Percentiles rank a stretch among this genome's conserved stretches.
Evolutionary conservation across 2,329 filamentous ascomycete species (phyloP).

Genomic region (Colletotrichum limetticola): DNA sequence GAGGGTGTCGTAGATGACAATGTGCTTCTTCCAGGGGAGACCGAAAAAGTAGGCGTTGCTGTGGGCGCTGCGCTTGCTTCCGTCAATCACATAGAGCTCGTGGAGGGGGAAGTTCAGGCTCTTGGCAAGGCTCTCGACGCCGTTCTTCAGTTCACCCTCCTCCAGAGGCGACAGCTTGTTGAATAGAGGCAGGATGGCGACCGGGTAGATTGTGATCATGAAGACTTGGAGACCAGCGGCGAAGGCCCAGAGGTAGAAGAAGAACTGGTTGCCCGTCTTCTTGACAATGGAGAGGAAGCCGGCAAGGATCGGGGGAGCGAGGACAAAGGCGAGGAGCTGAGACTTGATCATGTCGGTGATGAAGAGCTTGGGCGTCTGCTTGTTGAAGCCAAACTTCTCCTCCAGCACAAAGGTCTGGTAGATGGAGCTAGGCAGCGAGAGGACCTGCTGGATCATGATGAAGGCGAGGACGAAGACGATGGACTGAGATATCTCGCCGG

Average conservation of each 20-base stretch:
- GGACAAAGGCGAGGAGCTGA: slow-evolving; percentile 80
- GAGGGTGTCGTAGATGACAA: slow-evolving; percentile 98
- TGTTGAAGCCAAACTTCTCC: slow-evolving; percentile 98
- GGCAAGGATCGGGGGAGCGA: slow-evolving; percentile 89
- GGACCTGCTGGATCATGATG: slow-evolving; percentile 80
- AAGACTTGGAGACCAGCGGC: slow-evolving; percentile 89
- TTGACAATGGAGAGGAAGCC: slow-evolving; percentile 95
- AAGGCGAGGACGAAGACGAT: slow-evolving; percentile 93
- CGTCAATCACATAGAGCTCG: slow-evolving; percentile 94
- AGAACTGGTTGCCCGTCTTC: slow-evolving; percentile 93
- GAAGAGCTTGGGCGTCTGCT: slow-evolving; percentile 91
- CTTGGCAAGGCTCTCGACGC: slow-evolving; percentile 85
- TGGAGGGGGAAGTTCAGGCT: slow-evolving; percentile 91
- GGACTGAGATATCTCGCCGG: slow-evolving; percentile 92
- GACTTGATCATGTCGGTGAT: slow-evolving; percentile 92
- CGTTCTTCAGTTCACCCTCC: slow-evolving; percentile 86
- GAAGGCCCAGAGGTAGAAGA: slow-evolving; percentile 98
- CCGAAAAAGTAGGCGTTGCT: slow-evolving; percentile 97
- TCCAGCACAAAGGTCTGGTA: slow-evolving; percentile 97
- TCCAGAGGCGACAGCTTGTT: slow-evolving; percentile 97
- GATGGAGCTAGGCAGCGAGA: slow-evolving; percentile 84
- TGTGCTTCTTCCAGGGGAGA: slow-evolving; percentile 99
- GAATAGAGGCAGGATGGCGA: slow-evolving; percentile 93
- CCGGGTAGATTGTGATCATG: slow-evolving; percentile 95
- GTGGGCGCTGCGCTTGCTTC: slow-evolving; percentile 87